Conservation (phyloP, 2,329 filamentous ascomycete genomes). For the Talaromyces sp. region DNA sequence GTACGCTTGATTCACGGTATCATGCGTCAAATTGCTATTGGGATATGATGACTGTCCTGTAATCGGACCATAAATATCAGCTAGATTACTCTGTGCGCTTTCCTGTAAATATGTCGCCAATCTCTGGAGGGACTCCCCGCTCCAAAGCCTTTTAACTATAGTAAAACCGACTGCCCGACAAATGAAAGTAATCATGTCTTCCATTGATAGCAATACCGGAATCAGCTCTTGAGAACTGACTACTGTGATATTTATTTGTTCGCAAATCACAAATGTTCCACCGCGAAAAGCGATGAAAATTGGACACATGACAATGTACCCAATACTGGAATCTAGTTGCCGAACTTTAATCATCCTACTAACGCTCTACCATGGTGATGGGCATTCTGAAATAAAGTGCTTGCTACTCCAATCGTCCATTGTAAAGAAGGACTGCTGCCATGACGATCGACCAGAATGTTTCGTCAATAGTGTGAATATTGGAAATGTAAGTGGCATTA, state of each 20-base stretch:
- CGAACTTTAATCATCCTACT: background rate
- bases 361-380: background rate
- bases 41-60: background rate
- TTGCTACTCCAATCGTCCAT: background rate
- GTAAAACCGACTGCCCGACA: background rate
- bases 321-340: background rate
- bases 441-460: background rate
- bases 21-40: background rate
- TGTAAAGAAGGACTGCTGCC: background rate
- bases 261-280: background rate
- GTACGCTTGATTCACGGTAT: background rate
- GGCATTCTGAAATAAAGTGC: background rate
- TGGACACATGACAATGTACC: conserved; percentile 3
- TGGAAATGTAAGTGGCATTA: background rate
- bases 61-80: background rate
- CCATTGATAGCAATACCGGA: background rate
- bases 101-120: background rate
- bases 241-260: background rate
- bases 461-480: background rate
- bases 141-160: background rate
- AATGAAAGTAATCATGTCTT: background rate
- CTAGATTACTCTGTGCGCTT: background rate
- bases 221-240: background rate
- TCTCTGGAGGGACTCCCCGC: background rate
- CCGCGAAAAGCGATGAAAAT: background rate